Conservation (phyloP, 2,329 filamentous ascomycete genomes). For the Tolypocladium capitatum region DNA sequence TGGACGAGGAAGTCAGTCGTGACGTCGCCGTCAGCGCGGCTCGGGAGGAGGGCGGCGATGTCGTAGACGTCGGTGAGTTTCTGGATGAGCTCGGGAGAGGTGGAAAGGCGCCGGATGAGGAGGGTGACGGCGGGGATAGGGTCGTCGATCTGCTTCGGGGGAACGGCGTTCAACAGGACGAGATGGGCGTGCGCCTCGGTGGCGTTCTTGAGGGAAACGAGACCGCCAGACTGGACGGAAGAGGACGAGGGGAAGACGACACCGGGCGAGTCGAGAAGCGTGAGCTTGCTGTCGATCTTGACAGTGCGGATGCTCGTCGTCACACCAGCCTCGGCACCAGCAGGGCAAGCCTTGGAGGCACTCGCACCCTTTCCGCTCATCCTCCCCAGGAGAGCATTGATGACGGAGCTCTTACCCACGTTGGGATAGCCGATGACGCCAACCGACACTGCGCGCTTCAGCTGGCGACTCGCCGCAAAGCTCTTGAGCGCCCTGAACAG, state of each 20-base stretch:
- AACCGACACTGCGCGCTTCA: constrained; percentile 82
- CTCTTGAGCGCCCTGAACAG: constrained; percentile 85
- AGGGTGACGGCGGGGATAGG: constrained; percentile 76
- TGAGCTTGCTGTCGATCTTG: constrained; percentile 90
- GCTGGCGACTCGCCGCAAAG: constrained; percentile 67
- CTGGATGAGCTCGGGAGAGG: constrained; percentile 58
- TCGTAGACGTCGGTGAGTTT: constrained; percentile 77
- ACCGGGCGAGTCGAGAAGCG: constrained; percentile 83
- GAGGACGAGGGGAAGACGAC: constrained; percentile 76
- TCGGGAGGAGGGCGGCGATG: constrained; percentile 62
- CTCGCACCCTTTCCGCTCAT: constrained; percentile 50
- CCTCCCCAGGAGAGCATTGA: constrained; percentile 77
- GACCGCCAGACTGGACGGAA: constrained; percentile 21
- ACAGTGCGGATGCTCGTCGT: constrained; percentile 80
- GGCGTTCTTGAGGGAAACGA: constrained; percentile 42
- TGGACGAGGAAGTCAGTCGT: constrained; percentile 90
- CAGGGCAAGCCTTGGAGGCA: constrained; percentile 58
- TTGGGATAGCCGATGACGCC: constrained; percentile 94
- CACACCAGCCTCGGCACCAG: constrained; percentile 82
- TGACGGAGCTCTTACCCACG: constrained; percentile 91
- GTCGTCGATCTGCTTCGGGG: constrained; percentile 88
- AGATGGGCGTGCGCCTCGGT: constrained; percentile 71
- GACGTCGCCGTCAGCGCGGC: constrained; percentile 54
- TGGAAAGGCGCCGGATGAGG: constrained; percentile 67
- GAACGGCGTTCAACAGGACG: constrained; percentile 79